phyloP scores from a whole-genome alignment of 1,284 basidiomycete species.

The Mycosarcoma mackinlayi region DNA sequence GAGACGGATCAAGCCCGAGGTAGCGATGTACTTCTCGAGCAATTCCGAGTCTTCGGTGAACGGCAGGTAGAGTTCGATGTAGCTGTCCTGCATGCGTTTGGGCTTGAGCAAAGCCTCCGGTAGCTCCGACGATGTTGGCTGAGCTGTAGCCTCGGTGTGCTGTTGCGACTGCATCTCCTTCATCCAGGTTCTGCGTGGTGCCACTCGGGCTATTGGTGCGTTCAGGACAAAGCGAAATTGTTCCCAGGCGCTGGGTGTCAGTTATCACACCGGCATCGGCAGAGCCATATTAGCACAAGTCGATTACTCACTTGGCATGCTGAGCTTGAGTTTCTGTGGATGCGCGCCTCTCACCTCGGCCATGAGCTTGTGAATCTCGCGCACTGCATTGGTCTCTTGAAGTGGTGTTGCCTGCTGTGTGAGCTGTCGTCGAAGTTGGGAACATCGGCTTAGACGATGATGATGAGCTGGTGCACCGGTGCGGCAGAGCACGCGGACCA shows the following conservation, averaged over 20 bases:
- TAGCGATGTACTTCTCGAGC: conserved; percentile 68
- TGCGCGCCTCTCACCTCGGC: conserved; percentile 40
- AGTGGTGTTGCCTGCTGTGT: conserved; percentile 42
- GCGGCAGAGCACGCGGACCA: conserved; percentile 13
- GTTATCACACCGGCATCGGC: neutral
- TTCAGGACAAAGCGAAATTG: neutral
- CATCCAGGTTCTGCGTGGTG: conserved; percentile 47
- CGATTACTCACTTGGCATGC: conserved; percentile 40
- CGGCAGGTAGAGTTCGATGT: conserved; percentile 64
- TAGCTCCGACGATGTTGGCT: conserved; percentile 18
- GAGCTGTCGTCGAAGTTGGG: conserved; percentile 8
- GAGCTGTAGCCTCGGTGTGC: neutral
- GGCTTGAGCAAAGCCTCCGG: conserved; percentile 43
- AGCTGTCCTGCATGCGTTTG: conserved; percentile 66
- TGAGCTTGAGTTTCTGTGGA: conserved; percentile 47
- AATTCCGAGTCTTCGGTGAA: conserved; percentile 64
- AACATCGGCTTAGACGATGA: neutral
- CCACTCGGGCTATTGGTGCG: conserved; percentile 27
- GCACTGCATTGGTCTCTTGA: conserved; percentile 52
- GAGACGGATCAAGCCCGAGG: conserved; percentile 63
- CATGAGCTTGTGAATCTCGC: conserved; percentile 48
- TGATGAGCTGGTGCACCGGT: neutral
- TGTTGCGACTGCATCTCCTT: conserved; percentile 44
- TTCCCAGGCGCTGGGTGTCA: no score
- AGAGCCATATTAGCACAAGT: neutral